Evolutionary conservation across 352 stramenopile genomes (phyloP).

Genomic region (Globisporangium spiculum): DNA sequence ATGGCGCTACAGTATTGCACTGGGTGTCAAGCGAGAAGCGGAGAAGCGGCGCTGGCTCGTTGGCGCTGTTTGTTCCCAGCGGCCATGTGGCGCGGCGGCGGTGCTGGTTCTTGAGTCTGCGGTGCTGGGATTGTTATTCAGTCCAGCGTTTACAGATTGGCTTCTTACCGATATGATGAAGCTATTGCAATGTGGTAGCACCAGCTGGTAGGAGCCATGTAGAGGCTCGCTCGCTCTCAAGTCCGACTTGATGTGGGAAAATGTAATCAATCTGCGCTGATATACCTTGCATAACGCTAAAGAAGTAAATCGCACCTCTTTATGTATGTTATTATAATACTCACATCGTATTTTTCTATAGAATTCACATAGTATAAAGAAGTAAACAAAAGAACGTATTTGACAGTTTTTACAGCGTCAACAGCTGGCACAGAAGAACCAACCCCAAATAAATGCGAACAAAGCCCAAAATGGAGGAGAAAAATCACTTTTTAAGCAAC

Average conservation of each 20-base stretch:
- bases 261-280: background rate
- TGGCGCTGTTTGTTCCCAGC: background rate
- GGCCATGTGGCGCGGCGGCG: constrained; percentile 7
- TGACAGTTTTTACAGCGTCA: background rate
- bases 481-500: too few species aligned
- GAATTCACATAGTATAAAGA: background rate
- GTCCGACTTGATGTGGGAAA: constrained; percentile 13
- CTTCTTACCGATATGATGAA: background rate
- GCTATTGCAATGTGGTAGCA: background rate
- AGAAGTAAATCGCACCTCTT: background rate
- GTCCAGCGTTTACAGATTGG: background rate
- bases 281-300: background rate
- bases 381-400: background rate
- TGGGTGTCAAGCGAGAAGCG: background rate
- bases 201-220: constrained; percentile 17
- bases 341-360: too few species aligned
- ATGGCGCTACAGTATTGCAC: background rate
- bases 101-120: background rate
- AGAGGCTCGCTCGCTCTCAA: background rate
- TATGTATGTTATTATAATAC: background rate
- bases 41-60: constrained; percentile 5
- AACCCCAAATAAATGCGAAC: background rate
- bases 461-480: too few species aligned
- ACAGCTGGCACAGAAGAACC: background rate
- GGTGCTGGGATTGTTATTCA: background rate